Base-by-base conservation (phyloP, 768 basidiomycete genomes). In the Mycena maculata region DNA sequence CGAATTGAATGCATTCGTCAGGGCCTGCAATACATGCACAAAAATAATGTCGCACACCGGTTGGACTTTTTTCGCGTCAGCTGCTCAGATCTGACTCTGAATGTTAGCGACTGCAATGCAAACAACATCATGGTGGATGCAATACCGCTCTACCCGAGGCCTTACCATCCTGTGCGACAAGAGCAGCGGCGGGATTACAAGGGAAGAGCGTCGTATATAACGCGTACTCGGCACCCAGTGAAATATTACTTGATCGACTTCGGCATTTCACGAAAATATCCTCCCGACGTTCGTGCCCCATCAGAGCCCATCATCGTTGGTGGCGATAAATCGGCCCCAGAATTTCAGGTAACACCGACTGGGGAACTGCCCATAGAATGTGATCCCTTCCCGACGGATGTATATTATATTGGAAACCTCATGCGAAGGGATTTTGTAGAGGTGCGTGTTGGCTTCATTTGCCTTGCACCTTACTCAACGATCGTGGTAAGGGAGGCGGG, bases 321-420 rank as follows among this genome's bases (percentile, higher is more conserved):
- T 0, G 84, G 79, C 5, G 85, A 88, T 69, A 78, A 77, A 54
- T 72, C 81, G 0, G 79, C 78, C 0, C 84, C 84, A 1, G 84
- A 85, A 50, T 79, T 78, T 42, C 71, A 77, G 28, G 72, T 60
- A 5, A n/a, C 33, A 7, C 33, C 33, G 33, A 30, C 63, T 0
- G 36, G 64, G 1, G n/a, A n/a, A n/a, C n/a, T 36, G 33, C 33
- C 33, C n/a, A n/a, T n/a, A n/a, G 77, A 73, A 0, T 71, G 50
- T 16, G 71, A 86, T 65, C 80, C 83, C 0, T 86, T 86, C 56
- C 71, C 78, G 0, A 79, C 78, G 0, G 85, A 86, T 41, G 73
- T 86, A 4, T 86, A 82, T 62, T 79, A 78, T 30, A 65, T 85
- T 0, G 84, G 83, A 0, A 84, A 84, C 48, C 23, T 79, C 9